These are phyloP conservation scores for Pythium dissimile DNA, from an alignment of 352 stramenopile species.

Conservation along the genomic window DNA sequence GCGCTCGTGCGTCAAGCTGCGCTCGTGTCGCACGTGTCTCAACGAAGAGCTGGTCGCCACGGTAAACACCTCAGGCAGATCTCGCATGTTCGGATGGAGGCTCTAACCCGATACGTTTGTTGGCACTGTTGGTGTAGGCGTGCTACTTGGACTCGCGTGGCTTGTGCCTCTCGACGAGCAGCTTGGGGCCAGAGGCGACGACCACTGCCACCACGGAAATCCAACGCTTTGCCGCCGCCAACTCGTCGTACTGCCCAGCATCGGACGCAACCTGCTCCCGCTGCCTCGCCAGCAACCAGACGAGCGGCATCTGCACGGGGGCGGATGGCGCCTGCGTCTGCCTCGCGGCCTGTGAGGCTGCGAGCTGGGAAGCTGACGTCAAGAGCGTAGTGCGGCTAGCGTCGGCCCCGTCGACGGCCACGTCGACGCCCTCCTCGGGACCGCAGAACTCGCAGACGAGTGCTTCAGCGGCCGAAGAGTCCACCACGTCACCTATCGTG, in stretches of 20 bases:
- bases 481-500: not conserved
- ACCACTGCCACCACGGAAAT: too few relatives aligned
- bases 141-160: slow-evolving; percentile 10
- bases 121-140: not conserved
- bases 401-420: not conserved
- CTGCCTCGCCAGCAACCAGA: slow-evolving; percentile 21
- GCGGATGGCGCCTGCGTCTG: slow-evolving; percentile 35
- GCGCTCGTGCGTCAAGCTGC: not conserved
- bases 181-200: slow-evolving; percentile 9
- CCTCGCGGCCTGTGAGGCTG: slow-evolving; percentile 39
- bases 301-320: slow-evolving; percentile 29
- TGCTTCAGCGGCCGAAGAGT: not conserved
- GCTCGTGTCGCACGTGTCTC: slow-evolving; percentile 9
- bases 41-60: not conserved
- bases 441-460: not conserved
- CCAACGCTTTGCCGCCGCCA: slow-evolving; percentile 39
- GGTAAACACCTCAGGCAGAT: not conserved
- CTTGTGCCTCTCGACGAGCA: slow-evolving; percentile 6
- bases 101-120: not conserved
- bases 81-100: not conserved
- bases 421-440: not conserved
- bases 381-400: slow-evolving; percentile 15
- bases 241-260: slow-evolving; percentile 45
- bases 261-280: slow-evolving; percentile 31
- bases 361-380: slow-evolving; percentile 31